These are phyloP conservation scores for Heteromeles arbutifolia DNA, from an alignment of 306 rosid genomes.

Conservation along the genomic window DNA sequence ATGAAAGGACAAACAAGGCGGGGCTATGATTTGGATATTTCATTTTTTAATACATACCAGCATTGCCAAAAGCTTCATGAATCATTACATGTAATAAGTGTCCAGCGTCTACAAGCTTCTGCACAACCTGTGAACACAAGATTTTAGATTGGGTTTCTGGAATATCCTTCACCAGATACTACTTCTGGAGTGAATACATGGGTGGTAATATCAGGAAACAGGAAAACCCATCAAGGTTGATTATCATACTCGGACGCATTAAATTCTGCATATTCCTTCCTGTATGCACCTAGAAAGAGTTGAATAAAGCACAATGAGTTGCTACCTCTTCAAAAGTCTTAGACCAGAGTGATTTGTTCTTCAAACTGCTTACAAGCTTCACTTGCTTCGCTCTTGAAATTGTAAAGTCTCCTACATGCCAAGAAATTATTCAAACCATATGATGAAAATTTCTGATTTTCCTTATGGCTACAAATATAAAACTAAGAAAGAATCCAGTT, in stretches of 20 bases:
- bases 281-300: conserved; percentile 1
- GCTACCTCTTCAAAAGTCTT: conserved; percentile 92
- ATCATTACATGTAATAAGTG: conserved; percentile 82
- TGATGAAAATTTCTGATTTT: neutral
- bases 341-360: conserved; percentile 95
- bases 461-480: neutral
- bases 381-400: conserved; percentile 80
- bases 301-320: conserved; percentile 19
- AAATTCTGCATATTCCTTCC: neutral
- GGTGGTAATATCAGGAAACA: neutral
- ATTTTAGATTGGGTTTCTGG: conserved; percentile 2
- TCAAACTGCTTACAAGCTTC: conserved; percentile 82
- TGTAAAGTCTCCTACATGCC: conserved; percentile 79
- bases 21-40: neutral
- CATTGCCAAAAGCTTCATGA: conserved; percentile 77
- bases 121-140: conserved; percentile 73
- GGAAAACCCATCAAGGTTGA: neutral
- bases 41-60: conserved; percentile 43
- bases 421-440: neutral
- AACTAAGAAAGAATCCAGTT: neutral
- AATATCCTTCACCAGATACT: neutral
- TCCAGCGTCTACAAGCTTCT: conserved; percentile 76
- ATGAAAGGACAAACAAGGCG: too few species aligned
- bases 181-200: neutral
- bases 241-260: neutral